Evolutionary conservation across 2,329 filamentous ascomycete species (phyloP).

Genomic region (Clonostachys rhizophaga): DNA sequence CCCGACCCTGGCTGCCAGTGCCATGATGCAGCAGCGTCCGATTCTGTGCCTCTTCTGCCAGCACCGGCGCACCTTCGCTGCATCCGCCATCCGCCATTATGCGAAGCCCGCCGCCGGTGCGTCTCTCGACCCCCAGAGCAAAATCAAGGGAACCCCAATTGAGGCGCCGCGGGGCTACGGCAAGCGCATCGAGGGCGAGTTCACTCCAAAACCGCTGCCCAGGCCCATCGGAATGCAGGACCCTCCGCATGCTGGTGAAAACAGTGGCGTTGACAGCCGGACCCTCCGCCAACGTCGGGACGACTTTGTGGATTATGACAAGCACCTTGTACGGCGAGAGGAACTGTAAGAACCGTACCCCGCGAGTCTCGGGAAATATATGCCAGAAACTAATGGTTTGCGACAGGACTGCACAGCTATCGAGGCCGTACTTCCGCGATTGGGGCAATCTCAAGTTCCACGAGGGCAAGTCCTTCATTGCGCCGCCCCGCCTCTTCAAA

Average conservation of each 20-base stretch:
- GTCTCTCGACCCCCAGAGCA: conserved; percentile 28
- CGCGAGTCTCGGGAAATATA: background rate
- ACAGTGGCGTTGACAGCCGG: conserved; percentile 70
- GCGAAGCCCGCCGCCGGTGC: conserved; percentile 27
- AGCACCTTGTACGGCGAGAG: conserved; percentile 72
- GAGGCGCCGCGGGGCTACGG: conserved; percentile 58
- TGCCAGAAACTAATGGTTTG: background rate
- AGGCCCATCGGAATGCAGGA: conserved; percentile 78
- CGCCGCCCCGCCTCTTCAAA: conserved; percentile 80
- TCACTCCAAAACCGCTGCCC: conserved; percentile 53
- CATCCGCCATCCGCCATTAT: conserved; percentile 27
- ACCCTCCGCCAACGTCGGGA: conserved; percentile 64
- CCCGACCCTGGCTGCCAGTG: conserved; percentile 14
- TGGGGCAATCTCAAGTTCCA: conserved; percentile 80
- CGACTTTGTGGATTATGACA: conserved; percentile 82
- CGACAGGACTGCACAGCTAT: conserved; percentile 65
- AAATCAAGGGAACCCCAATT: conserved; percentile 40
- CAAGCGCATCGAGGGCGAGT: conserved; percentile 42
- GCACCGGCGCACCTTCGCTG: conserved; percentile 42
- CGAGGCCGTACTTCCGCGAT: conserved; percentile 92
- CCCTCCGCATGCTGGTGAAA: conserved; percentile 74
- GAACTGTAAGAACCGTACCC: conserved; percentile 55
- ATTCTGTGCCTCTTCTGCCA: conserved; percentile 44
- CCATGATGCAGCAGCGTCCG: conserved; percentile 18
- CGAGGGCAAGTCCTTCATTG: conserved; percentile 88